Evolutionary conservation across 805 yeast species (phyloP).

Genomic region (Teunomyces funiuensis): DNA sequence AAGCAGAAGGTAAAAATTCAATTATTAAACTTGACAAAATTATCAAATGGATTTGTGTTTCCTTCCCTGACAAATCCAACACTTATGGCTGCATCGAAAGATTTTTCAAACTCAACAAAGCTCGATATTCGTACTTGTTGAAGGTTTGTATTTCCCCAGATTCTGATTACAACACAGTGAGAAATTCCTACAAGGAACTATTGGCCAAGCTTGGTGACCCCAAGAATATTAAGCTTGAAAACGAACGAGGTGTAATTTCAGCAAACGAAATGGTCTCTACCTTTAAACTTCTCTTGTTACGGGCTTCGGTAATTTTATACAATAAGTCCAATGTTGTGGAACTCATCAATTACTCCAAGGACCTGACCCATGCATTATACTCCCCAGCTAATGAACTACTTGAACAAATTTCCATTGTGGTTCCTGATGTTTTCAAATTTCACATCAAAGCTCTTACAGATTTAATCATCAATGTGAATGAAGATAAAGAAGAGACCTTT

Average conservation of each 20-base stretch:
- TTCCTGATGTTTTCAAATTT: conserved; percentile 64
- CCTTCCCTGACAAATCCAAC: conserved; percentile 54
- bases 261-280: conserved; percentile 51
- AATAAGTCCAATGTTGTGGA: conserved; percentile 64
- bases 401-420: conserved; percentile 54
- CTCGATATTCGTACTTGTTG: conserved; percentile 57
- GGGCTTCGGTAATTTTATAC: conserved; percentile 60
- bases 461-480: conserved; percentile 27
- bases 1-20: conserved; percentile 7
- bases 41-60: conserved; percentile 57
- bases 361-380: conserved; percentile 26
- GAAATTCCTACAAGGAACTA: conserved; percentile 64
- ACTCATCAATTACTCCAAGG: conserved; percentile 48
- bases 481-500: conserved; percentile 12
- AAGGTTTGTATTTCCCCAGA: conserved; percentile 54
- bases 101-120: conserved; percentile 55
- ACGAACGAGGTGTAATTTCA: conserved; percentile 31
- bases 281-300: conserved; percentile 57
- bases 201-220: conserved; percentile 53
- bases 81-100: conserved; percentile 51
- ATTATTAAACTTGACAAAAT: conserved; percentile 50
- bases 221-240: conserved; percentile 42
- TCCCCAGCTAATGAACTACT: conserved; percentile 52
- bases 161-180: conserved; percentile 59
- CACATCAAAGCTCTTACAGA: conserved; percentile 54